Evolutionary conservation across 257 asterid genomes (phyloP), one percentile per base, ranked within the genome.

Genomic region (Euphrasia confusa): DNA sequence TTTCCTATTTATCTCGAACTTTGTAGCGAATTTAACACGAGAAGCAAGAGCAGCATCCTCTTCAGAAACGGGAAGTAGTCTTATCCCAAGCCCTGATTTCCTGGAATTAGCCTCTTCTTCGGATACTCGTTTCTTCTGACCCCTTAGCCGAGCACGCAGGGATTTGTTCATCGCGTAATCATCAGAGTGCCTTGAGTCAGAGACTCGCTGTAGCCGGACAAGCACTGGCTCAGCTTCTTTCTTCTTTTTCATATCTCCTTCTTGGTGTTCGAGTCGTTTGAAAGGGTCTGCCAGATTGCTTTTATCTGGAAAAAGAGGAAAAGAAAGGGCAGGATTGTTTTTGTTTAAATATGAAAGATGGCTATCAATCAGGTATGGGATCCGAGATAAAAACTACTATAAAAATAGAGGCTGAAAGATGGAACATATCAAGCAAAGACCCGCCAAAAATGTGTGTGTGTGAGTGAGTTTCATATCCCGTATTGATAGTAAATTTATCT

Each of bases 241-340:
- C 79, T 92, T 92, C 83, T 89, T 89, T 68, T 89, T 89, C 69
- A 87, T 42, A 73, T 93, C 99, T 64, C 85, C 85, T 71, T 85
- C 99, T 77, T 87, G 84, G 82, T 93, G 99, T 82, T 89, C 99
- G 18, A 89, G 97, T 45, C 89, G 86, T 67, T 84, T 84, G 62
- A 93, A 93, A 17, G 97, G 99, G 66, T 93, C 97, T 21, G 68
- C 81, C 63, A 93, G 78, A 82, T 92, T 92, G 28, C 68, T 78
- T 69, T 69, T 87, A 63, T 86, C 99, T 89, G 81, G 81, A 33
- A 71, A 74, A 49, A 9, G 50, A 61, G 21, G 30, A 65, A 10
- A 10, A 30, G 0, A 4, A 30, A 30, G 33, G 33, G 5, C 33
- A 30, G 33, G 5, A 30, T 30, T 30, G 24, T 21, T 21, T 21